These are phyloP conservation scores for Neonectria magnoliae DNA, from an alignment of 2,329 filamentous ascomycete species.

Conservation along the genomic window DNA sequence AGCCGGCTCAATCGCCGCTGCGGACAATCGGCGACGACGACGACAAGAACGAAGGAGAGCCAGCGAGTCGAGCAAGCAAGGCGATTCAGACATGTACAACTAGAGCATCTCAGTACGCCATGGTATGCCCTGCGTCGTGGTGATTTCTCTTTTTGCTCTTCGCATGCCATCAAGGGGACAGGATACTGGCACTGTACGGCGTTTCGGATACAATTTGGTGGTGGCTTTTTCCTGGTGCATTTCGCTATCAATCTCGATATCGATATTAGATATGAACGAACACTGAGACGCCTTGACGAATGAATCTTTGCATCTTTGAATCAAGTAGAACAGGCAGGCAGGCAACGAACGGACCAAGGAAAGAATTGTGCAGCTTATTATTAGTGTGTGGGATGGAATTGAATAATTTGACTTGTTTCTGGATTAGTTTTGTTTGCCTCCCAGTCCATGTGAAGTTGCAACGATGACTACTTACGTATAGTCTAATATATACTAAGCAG, in stretches of 20 bases:
- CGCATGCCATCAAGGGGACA: slow-evolving; percentile 4
- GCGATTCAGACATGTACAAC: slow-evolving; percentile 52
- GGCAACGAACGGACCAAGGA: neutral
- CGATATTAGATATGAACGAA: slow-evolving; percentile 40
- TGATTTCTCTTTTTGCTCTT: slow-evolving; percentile 5
- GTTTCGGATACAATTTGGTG: slow-evolving; percentile 32
- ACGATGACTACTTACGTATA: no score
- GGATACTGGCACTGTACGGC: slow-evolving; percentile 31
- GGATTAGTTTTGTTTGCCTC: neutral
- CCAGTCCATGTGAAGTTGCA: neutral
- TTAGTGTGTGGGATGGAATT: neutral
- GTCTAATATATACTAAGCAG: neutral
- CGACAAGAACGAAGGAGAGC: slow-evolving; percentile 63
- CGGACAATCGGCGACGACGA: slow-evolving; percentile 65
- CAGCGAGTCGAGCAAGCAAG: slow-evolving; percentile 45
- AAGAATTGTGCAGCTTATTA: neutral
- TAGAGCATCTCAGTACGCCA: slow-evolving; percentile 28
- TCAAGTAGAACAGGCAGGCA: slow-evolving; percentile 21
- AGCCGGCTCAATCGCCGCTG: slow-evolving; percentile 46
- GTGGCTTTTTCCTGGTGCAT: slow-evolving; percentile 27
- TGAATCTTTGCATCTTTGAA: slow-evolving; percentile 26
- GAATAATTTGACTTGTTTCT: slow-evolving; percentile 1
- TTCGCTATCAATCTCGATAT: slow-evolving; percentile 31
- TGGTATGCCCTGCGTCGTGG: slow-evolving; percentile 18
- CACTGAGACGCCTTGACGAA: slow-evolving; percentile 38